Evolutionary conservation across 148 eudicot genomes (phyloP), one percentile per base, ranked within the genome.

Genomic region (Rhododendron molle): DNA sequence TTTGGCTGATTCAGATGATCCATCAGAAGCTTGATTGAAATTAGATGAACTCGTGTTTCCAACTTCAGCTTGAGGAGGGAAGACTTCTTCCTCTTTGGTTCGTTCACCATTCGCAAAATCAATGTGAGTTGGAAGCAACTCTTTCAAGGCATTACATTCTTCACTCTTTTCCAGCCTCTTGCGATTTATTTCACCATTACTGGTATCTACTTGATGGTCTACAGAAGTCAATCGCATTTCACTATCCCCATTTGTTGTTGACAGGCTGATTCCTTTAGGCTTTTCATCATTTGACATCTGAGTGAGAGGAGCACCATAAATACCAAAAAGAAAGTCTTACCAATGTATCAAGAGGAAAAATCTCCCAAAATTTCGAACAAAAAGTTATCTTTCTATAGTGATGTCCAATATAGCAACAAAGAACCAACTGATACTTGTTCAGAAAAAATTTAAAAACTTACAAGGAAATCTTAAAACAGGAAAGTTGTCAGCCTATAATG

Each of bases 201-300:
- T 78, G 40, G 85, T 72, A 52, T 85, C 85, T 80, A 58, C 58
- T 78, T 87, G 85, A 78, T 72, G 73, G 67, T 85, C 86, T 8
- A 78, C 56, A 26, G 82, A 86, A 81, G 85, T 56, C 72, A 78
- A 47, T 52, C 14, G 80, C 71, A 58, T 83, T 83, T 88, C 87
- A 81, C 85, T 90, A 84, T 76, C 78, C 74, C 56, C 83, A 74
- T 85, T 90, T 87, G 84, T 88, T 1, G 74, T 77, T 67, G 90
- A 58, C 62, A 87, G 60, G 85, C 85, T 90, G 87, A 87, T 82
- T 86, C 86, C 91, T 85, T 89, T 88, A 77, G 87, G 85, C 85
- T 87, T 92, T 69, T 87, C 95, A 80, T 87, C 82, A 60, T 79
- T 86, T 58, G 84, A 83, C 90, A 85, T 85, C 99, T 96, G 93